Evolutionary conservation across 148 eudicot species (phyloP).

Genomic region (Amaranthus hypochondriacus): DNA sequence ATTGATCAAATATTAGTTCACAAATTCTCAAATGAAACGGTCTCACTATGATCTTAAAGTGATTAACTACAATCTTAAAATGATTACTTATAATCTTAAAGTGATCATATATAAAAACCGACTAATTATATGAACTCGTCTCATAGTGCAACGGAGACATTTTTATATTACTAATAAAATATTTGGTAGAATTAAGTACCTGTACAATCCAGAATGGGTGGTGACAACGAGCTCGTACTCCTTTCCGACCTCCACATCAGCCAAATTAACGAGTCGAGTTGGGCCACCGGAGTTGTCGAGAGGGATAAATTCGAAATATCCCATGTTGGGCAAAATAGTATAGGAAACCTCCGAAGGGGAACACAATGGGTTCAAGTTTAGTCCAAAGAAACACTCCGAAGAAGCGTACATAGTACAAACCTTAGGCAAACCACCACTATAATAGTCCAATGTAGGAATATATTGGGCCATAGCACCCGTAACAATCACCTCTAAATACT

Average conservation of each 20-base stretch:
- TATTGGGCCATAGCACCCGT: conserved; percentile 22
- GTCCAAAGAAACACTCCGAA: conserved; percentile 21
- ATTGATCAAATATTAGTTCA: too few species aligned
- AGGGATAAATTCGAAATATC: conserved; percentile 23
- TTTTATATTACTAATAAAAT: too few species aligned
- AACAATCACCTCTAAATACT: conserved; percentile 13
- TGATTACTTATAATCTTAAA: too few species aligned
- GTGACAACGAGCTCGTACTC: conserved; percentile 22
- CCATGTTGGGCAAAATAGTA: conserved; percentile 19
- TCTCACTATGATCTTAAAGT: too few species aligned
- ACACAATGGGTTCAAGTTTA: conserved; percentile 16
- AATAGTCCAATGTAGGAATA: neutral
- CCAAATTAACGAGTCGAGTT: neutral
- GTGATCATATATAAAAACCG: too few species aligned
- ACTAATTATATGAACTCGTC: too few species aligned
- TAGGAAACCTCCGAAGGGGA: conserved; percentile 16
- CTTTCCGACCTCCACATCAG: conserved; percentile 13
- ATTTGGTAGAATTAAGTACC: neutral
- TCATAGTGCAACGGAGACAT: too few species aligned
- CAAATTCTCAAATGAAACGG: too few species aligned
- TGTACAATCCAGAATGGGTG: conserved; percentile 14
- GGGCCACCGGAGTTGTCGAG: too few species aligned
- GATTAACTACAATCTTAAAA: too few species aligned
- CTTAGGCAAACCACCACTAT: conserved; percentile 19
- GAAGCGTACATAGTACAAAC: conserved; percentile 20